These are phyloP conservation scores for Ceriops zippeliana DNA, from an alignment of 345 rosid species.

Conservation along the genomic window DNA sequence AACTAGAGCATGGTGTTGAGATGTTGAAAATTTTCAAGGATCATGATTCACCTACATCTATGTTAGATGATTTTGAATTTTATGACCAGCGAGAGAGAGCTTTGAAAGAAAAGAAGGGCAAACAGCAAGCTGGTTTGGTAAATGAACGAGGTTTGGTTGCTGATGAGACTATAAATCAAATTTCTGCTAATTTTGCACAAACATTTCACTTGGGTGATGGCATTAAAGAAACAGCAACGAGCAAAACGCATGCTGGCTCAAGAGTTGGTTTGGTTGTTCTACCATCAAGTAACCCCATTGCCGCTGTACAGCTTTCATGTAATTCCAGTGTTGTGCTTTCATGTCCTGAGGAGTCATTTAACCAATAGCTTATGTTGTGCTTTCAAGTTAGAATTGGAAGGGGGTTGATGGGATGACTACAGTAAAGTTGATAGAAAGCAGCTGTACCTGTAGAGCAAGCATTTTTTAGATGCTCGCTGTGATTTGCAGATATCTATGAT, in stretches of 20 bases:
- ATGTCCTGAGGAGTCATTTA: neutral
- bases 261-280: neutral
- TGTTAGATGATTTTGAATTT: slow-evolving; percentile 61
- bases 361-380: neutral
- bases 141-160: slow-evolving; percentile 21
- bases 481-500: neutral
- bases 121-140: slow-evolving; percentile 22
- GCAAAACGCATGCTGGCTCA: neutral
- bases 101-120: slow-evolving; percentile 42
- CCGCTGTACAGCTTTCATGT: neutral
- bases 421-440: neutral
- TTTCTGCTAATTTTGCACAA: slow-evolving; percentile 41
- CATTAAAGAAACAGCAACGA: slow-evolving; percentile 10
- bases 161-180: slow-evolving; percentile 33
- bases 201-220: slow-evolving; percentile 16
- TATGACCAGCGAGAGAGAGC: slow-evolving; percentile 57
- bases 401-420: neutral
- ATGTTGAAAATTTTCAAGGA: slow-evolving; percentile 67
- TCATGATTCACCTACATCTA: slow-evolving; percentile 45
- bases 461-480: neutral
- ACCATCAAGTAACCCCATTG: neutral
- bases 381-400: slow-evolving; percentile 5
- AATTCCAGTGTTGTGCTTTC: neutral
- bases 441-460: neutral
- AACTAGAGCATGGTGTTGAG: slow-evolving; percentile 58